Base-by-base conservation (phyloP, 75 land plant genomes). In the Larix kaempferi region DNA sequence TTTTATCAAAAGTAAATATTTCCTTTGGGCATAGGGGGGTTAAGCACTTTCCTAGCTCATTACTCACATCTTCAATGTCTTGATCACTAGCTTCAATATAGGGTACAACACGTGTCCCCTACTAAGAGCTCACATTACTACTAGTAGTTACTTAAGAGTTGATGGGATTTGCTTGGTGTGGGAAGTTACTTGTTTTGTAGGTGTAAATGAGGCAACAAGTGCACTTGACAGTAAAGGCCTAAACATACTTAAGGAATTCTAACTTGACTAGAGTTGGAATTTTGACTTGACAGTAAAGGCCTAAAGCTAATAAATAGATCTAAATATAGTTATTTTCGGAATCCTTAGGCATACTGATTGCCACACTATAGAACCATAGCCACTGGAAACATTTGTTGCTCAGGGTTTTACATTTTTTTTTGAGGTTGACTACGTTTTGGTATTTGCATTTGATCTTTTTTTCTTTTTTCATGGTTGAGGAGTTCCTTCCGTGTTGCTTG, bases 141-240 rank as follows among this genome's bases (percentile, higher is more conserved):
- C 94, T 91, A 25, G 92, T 89, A 49, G 94, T 86, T 15, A 89
- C 72, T 2, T 90, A 92, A 25, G 91, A 89, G 64, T 89, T 89
- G 73, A 78, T 79, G 5, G 86, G 87, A 41, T 67, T 57, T 75
- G 90, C 44, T 73, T 88, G 55, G 33, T 77, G 86, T 59, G 82
- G 82, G 1, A 77, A 16, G 73, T 78, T 71, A 80, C 49, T 89
- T 64, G 79, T 75, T 26, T 89, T 87, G 33, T 84, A 85, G 62
- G 52, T 80, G 82, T 86, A 89, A 71, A 89, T 13, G 91, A 79
- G 63, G 91, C 65, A 12, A 80, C 64, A 21, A 94, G 93, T 55
- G 88, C 93, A 85, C 91, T 94, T n/a, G 94, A 89, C 76, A 91
- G 77, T 33, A 94, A 88, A 55, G 91, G 94, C 78, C 96, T 86